A percentile compares a stretch with the other conserved stretches of the same genome.
phyloP scores from a whole-genome alignment of 768 basidiomycete species.

The Termitomyces sp. region DNA sequence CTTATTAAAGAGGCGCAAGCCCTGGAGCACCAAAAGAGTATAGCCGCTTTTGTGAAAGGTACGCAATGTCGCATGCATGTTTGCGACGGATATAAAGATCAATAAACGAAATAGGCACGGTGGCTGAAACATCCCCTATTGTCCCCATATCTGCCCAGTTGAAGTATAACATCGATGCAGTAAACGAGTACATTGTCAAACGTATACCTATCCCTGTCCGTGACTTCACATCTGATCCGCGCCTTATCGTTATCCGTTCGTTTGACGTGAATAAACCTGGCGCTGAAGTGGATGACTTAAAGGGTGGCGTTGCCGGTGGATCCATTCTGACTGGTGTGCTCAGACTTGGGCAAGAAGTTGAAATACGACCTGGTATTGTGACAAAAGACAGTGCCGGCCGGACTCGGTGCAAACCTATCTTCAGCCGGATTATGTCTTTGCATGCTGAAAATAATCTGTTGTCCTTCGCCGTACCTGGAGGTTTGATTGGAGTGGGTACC shows the following conservation, averaged over 20 bases:
- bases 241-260: conserved; percentile 96
- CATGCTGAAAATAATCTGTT: conserved; percentile 95
- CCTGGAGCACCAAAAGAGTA: conserved; percentile 94
- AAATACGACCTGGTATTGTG: conserved; percentile 95
- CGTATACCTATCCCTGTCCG: conserved; percentile 92
- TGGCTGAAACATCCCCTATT: conserved; percentile 95
- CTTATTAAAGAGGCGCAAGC: conserved; percentile 94
- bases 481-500: conserved; percentile 97
- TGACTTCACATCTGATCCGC: conserved; percentile 87
- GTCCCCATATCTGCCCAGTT: conserved; percentile 98
- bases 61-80: conserved; percentile 11
- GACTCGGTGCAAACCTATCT: conserved; percentile 91
- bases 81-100: background rate
- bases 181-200: conserved; percentile 98
- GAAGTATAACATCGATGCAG: conserved; percentile 98
- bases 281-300: conserved; percentile 92
- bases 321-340: conserved; percentile 92
- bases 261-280: conserved; percentile 99
- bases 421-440: conserved; percentile 84
- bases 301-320: conserved; percentile 97
- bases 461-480: conserved; percentile 94
- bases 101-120: conserved; percentile 65
- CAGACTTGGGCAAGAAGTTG: conserved; percentile 86
- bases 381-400: conserved; percentile 90
- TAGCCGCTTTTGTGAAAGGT: conserved; percentile 94